Percentiles rank a stretch among this genome's conserved stretches.
Evolutionary conservation across 441 rosid species (phyloP).

Genomic region (Codiaeum variegatum): DNA sequence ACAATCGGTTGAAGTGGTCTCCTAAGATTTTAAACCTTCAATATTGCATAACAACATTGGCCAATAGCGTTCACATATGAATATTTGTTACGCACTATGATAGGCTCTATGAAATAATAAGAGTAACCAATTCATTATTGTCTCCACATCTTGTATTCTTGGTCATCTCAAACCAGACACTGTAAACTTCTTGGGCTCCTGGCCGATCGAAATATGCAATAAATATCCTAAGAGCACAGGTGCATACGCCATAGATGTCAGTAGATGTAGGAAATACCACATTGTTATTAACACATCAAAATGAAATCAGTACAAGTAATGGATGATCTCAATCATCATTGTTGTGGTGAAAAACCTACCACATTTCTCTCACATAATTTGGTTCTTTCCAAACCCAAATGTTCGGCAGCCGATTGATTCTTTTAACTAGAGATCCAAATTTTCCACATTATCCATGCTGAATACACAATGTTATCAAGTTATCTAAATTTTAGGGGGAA

Average conservation of each 20-base stretch:
- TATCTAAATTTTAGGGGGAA: neutral
- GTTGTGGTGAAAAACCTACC: neutral
- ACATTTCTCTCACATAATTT: neutral
- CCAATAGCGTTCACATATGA: neutral
- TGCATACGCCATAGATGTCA: neutral
- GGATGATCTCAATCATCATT: conserved; percentile 14
- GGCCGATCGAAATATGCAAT: conserved; percentile 2
- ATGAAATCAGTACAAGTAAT: neutral
- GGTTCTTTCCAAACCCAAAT: neutral
- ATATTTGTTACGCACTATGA: conserved; percentile 7
- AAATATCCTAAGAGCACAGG: neutral
- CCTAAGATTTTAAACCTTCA: conserved; percentile 6
- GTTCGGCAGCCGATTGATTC: neutral
- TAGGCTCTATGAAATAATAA: neutral
- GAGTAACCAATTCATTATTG: neutral
- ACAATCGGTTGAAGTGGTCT: neutral
- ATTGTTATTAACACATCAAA: neutral
- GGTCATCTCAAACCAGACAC: conserved; percentile 9
- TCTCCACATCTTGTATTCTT: conserved; percentile 1
- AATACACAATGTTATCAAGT: neutral
- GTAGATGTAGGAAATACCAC: conserved; percentile 11
- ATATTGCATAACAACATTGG: neutral
- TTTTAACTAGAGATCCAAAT: conserved; percentile 1
- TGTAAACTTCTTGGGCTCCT: neutral
- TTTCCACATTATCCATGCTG: neutral